Conservation (phyloP, 768 basidiomycete species). For the Mrakia gelida region DNA sequence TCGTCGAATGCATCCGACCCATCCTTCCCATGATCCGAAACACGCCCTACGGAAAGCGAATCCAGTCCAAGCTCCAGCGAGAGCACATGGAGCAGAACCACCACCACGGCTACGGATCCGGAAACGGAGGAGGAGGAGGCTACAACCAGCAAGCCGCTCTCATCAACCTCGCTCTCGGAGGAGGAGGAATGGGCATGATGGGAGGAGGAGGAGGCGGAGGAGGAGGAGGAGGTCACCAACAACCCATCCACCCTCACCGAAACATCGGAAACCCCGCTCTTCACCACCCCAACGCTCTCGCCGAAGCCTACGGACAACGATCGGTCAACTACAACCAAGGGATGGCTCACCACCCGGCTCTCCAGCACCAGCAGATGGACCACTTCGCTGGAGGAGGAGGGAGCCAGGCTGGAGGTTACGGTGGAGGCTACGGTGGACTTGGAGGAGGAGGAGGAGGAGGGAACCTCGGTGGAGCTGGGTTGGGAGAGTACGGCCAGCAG, state of each 20-base stretch:
- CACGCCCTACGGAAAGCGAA: slow-evolving; percentile 98
- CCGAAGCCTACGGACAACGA: slow-evolving; percentile 42
- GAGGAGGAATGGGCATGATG: slow-evolving; percentile 31
- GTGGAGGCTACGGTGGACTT: neutral
- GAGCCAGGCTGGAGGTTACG: neutral
- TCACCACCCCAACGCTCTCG: slow-evolving; percentile 46
- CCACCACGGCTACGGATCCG: slow-evolving; percentile 33
- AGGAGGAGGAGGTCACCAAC: slow-evolving; percentile 11
- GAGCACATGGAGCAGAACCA: slow-evolving; percentile 65
- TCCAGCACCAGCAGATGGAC: slow-evolving; percentile 1
- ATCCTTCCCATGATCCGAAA: slow-evolving; percentile 96
- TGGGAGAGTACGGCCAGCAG: neutral
- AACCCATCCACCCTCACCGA: slow-evolving; percentile 35
- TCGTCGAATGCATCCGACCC: slow-evolving; percentile 97
- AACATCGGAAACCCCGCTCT: slow-evolving; percentile 44
- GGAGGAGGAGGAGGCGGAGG: slow-evolving; percentile 27
- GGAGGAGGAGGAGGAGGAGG: slow-evolving; percentile 2
- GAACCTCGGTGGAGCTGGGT: neutral
- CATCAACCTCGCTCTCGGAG: slow-evolving; percentile 33
- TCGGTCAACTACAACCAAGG: neutral
- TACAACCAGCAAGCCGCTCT: slow-evolving; percentile 33
- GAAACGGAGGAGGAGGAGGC: slow-evolving; percentile 26
- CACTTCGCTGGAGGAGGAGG: slow-evolving; percentile 16
- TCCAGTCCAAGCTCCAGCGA: slow-evolving; percentile 96
- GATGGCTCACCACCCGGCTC: neutral